Evolutionary conservation across 2,329 filamentous ascomycete genomes (phyloP), one percentile per base, ranked within the genome.

Genomic region (Colletotrichum abscissum): DNA sequence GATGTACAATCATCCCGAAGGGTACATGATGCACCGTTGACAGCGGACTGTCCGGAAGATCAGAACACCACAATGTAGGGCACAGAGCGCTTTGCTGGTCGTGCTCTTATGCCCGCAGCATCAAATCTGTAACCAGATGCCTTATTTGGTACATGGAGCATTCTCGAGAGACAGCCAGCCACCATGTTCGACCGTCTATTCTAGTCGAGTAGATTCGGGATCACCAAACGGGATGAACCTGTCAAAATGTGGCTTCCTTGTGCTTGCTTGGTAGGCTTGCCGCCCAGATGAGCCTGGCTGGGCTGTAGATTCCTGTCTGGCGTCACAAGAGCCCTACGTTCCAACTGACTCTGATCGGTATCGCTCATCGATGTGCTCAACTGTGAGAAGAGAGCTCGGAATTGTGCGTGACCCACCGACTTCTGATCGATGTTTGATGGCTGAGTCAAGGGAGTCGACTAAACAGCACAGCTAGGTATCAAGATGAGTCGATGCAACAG

Each of bases 41-140:
- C 38, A 42, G 62, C 69, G 63, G 69, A 56, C 52, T 52, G 58
- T 26, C 64, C 69, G 64, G n/a, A 46, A 68, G 35, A 63, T 58
- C 57, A 67, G 28, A 33, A 63, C 69, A 67, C 63, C 57, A 63
- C 22, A 38, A 38, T 8, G 24, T 28, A 19, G 46, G 30, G 69
- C 69, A 72, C 58, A 57, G 69, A 33, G 57, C 69, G 30, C 58
- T 19, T 19, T n/a, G 35, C 12, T 72, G 52, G 22, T 68, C 54
- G 52, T 68, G 69, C 69, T 68, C 46, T 63, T 14, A 63, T 68
- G 64, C 49, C 38, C 24, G 12, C 57, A 35, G 68, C 68, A 55
- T 62, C 63, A 56, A 71, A 38, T 67, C 63, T 56, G 56, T 62
- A 71, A 67, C 56, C 49, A 62, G 8, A 33, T 30, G 38, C 71